Evolutionary conservation across 2,329 filamentous ascomycete species (phyloP).

Genomic region (Paracamarosporium sp.): DNA sequence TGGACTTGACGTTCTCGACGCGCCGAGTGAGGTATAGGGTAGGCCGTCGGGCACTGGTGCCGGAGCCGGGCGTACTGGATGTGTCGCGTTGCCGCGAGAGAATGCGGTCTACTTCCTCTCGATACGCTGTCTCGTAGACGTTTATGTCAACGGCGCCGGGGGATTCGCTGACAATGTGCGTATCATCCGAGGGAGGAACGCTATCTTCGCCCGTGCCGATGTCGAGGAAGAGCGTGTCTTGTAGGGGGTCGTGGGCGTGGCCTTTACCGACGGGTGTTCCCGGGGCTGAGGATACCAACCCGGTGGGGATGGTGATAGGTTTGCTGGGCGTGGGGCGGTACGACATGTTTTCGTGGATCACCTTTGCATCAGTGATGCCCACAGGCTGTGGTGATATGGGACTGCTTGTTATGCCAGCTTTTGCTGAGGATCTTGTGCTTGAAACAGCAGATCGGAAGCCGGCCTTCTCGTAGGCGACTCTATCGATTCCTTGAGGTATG

Average conservation of each 20-base stretch:
- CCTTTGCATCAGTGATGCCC: slow-evolving; percentile 28
- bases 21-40: slow-evolving; percentile 64
- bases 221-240: slow-evolving; percentile 73
- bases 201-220: slow-evolving; percentile 72
- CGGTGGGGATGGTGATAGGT: slow-evolving; percentile 25
- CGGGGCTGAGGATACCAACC: slow-evolving; percentile 25
- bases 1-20: slow-evolving; percentile 53
- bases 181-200: slow-evolving; percentile 34
- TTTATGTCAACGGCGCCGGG: slow-evolving; percentile 84
- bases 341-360: slow-evolving; percentile 39
- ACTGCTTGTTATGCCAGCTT: slow-evolving; percentile 20
- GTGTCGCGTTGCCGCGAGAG: slow-evolving; percentile 47
- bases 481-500: slow-evolving; percentile 25
- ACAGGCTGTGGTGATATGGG: slow-evolving; percentile 25
- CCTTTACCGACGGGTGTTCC: slow-evolving; percentile 53
- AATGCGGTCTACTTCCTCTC: slow-evolving; percentile 80
- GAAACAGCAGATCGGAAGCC: slow-evolving; percentile 17
- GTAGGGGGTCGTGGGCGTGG: slow-evolving; percentile 68
- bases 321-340: slow-evolving; percentile 36
- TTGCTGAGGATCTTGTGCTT: slow-evolving; percentile 11
- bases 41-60: slow-evolving; percentile 38
- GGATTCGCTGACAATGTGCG: slow-evolving; percentile 76
- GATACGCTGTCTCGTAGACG: slow-evolving; percentile 88
- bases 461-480: slow-evolving; percentile 27
- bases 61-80: slow-evolving; percentile 35